A percentile compares a stretch with the other conserved stretches of the same genome.
Conservation (phyloP, 345 rosid genomes). For the Zanthoxylum bungeanum region DNA sequence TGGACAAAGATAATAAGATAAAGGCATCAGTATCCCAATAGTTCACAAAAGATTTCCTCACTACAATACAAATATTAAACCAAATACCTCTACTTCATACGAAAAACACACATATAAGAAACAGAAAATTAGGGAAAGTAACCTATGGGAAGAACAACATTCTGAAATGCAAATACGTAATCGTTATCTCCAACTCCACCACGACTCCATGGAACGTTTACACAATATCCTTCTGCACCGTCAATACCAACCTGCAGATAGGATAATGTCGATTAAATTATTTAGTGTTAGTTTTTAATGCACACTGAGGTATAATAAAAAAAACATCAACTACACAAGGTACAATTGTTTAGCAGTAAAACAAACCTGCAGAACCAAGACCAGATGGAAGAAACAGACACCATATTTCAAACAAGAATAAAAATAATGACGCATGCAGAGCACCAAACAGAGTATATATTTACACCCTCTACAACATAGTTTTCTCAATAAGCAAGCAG, state of each 20-base stretch:
- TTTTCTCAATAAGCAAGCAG: background rate
- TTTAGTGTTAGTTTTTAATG: slow-evolving; percentile 6
- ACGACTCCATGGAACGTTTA: slow-evolving; percentile 95
- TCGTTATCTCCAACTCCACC: slow-evolving; percentile 96
- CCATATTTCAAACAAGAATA: background rate
- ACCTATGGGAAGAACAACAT: slow-evolving; percentile 95
- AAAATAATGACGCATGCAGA: background rate
- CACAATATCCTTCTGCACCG: slow-evolving; percentile 95
- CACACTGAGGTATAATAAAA: background rate
- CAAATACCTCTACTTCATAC: background rate
- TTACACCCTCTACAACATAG: background rate
- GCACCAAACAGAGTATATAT: background rate
- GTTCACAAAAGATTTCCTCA: background rate
- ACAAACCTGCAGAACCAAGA: background rate
- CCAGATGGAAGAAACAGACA: background rate
- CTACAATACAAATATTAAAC: slow-evolving; percentile 8
- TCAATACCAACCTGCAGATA: slow-evolving; percentile 65
- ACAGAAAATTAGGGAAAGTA: slow-evolving; percentile 7
- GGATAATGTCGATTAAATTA: slow-evolving; percentile 14
- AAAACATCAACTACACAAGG: background rate
- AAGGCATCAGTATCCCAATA: background rate
- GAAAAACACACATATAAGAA: slow-evolving; percentile 1
- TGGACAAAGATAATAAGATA: background rate
- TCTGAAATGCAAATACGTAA: slow-evolving; percentile 87
- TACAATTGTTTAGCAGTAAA: background rate